Percentiles rank a stretch among this genome's conserved stretches.
phyloP scores from a whole-genome alignment of 148 eudicot species.

The Amaranthus hypochondriacus region DNA sequence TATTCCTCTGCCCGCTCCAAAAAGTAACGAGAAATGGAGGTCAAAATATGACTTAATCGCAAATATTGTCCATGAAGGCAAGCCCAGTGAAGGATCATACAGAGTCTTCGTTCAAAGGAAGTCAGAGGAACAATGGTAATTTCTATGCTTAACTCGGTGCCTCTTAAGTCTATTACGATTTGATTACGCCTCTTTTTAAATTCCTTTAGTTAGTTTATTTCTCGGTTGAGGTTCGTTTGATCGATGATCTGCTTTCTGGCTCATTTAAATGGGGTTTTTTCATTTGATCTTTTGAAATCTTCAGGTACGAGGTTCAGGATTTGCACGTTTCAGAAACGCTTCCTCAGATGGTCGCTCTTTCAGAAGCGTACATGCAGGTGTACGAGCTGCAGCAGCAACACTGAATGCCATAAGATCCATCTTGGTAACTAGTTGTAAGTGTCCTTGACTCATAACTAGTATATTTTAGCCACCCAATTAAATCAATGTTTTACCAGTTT shows the following conservation, averaged over 20 bases:
- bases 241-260: background rate
- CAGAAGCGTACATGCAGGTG: conserved; percentile 97
- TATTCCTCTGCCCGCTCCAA: conserved; percentile 74
- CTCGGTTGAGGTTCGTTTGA: background rate
- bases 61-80: conserved; percentile 94
- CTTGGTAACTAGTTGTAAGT: too few relatives aligned
- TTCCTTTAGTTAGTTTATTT: background rate
- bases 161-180: background rate
- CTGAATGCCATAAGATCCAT: background rate
- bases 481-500: too few relatives aligned
- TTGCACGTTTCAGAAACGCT: conserved; percentile 92
- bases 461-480: too few relatives aligned
- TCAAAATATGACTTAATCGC: conserved; percentile 93
- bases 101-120: conserved; percentile 95
- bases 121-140: conserved; percentile 94
- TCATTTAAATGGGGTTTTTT: background rate
- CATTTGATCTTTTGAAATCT: background rate
- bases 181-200: background rate
- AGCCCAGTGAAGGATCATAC: conserved; percentile 93
- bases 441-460: too few relatives aligned
- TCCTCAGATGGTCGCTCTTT: conserved; percentile 98
- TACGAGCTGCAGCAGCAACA: conserved; percentile 78
- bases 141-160: background rate
- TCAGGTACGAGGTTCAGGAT: conserved; percentile 98
- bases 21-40: conserved; percentile 48